phyloP scores from a whole-genome alignment of 805 yeast genomes.

The Myxozyma melibiosi region DNA sequence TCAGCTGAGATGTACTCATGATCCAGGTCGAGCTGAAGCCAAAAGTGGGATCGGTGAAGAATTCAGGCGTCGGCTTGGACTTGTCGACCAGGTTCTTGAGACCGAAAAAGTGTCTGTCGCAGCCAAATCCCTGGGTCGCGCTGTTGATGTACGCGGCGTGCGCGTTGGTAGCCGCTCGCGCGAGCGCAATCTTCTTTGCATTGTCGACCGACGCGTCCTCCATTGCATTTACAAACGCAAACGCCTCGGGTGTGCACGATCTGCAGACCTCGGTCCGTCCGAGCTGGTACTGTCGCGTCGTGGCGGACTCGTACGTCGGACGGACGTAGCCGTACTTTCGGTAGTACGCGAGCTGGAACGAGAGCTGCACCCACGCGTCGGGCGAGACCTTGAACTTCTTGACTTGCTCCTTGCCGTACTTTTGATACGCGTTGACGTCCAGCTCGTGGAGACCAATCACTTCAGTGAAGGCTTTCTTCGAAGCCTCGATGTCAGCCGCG shows the following conservation, averaged over 20 bases:
- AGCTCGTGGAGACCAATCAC: conserved; percentile 71
- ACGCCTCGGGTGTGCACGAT: conserved; percentile 72
- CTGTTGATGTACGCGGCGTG: conserved; percentile 73
- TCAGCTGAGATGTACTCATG: conserved; percentile 84
- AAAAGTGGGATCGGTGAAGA: conserved; percentile 76
- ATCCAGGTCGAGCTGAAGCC: conserved; percentile 82
- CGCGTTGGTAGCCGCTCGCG: conserved; percentile 69
- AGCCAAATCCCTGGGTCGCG: conserved; percentile 85
- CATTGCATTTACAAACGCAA: conserved; percentile 74
- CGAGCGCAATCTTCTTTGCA: conserved; percentile 63
- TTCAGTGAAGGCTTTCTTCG: conserved; percentile 57
- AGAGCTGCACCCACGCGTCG: conserved; percentile 88
- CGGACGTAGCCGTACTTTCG: conserved; percentile 76
- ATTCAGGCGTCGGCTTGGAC: conserved; percentile 61
- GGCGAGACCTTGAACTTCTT: conserved; percentile 86
- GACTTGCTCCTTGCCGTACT: conserved; percentile 83
- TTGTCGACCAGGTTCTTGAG: conserved; percentile 67
- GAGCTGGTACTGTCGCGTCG: conserved; percentile 82
- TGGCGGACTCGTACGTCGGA: conserved; percentile 95
- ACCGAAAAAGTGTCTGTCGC: conserved; percentile 93
- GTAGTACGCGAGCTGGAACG: conserved; percentile 87
- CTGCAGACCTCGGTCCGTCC: conserved; percentile 97
- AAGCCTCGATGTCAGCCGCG: conserved; percentile 55
- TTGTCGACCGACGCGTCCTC: conserved; percentile 53
- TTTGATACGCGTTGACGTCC: conserved; percentile 75